Base-by-base conservation (phyloP, 2,329 filamentous ascomycete species). In the Bipolaris victoriae region DNA sequence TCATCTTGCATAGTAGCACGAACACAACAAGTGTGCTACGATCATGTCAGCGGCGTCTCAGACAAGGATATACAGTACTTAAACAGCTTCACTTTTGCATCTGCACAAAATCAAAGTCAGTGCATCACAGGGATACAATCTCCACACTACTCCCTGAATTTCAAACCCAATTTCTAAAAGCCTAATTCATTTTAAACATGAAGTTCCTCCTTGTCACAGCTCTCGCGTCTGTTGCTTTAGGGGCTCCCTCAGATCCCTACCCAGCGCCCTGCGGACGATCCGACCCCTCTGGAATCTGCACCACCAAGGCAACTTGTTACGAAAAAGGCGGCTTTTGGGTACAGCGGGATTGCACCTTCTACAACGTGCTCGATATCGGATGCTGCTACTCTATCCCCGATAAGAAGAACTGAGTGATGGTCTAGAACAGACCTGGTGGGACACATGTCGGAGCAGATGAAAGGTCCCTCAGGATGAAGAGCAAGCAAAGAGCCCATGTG, bases 261-360 rank as follows among this genome's bases (percentile, higher is more conserved):
- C 67, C 68, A 6, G 68, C 69, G 0, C 70, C 70, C 6, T 72
- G 70, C 35, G 70, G 70, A 15, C 65, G 70, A 15, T 67, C 64
- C 11, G 59, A 59, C 29, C 70, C 70, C 5, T 70, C 67, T 1
- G 70, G 70, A 31, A 64, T 69, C 43, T 72, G 70, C 58, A 65
- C 66, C 1, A 69, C 66, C 11, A 63, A 72, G 57, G 15, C 52
- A 16, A 65, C 62, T 6, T 71, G 69, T 52, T 58, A 60, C 50
- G 59, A 63, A 47, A 61, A 66, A 44, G 67, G 68, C 7, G 70
- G 70, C 16, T 68, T 71, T 46, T 72, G 62, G 16, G 69, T 72
- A n/a, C 68, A 71, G 56, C 57, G 70, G 7, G 70, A 72, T 44
- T 72, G 70, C 51, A 61, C 60, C 1, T 72, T 71, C 43, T 72